Conservation (phyloP, 306 rosid genomes). For the Quercus bicolor region DNA sequence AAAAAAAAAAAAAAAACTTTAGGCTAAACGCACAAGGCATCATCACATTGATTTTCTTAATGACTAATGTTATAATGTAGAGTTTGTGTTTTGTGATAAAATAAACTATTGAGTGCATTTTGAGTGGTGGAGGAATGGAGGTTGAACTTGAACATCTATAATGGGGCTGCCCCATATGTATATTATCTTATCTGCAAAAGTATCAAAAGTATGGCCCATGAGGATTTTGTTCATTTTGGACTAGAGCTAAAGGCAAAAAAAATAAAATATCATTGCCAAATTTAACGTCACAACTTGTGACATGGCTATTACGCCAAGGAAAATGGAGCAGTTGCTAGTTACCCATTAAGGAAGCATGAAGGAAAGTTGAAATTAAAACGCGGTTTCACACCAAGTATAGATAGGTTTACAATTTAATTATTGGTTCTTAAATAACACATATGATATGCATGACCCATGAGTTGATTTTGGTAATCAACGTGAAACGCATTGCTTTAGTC, state of each 20-base stretch:
- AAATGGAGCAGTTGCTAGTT: neutral
- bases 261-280: neutral
- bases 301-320: too few species aligned
- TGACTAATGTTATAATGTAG: too few species aligned
- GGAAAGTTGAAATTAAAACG: neutral
- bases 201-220: constrained; percentile 22
- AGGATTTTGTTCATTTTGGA: neutral
- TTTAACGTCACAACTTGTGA: neutral
- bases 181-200: neutral
- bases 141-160: neutral
- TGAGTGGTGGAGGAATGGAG: neutral
- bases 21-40: too few species aligned
- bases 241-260: constrained; percentile 18
- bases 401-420: too few species aligned
- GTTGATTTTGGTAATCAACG: neutral
- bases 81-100: neutral
- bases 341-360: neutral
- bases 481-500: neutral
- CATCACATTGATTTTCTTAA: too few species aligned
- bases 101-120: neutral
- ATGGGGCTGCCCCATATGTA: constrained; percentile 5
- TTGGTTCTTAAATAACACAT: neutral
- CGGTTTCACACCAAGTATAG: neutral
- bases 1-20: too few species aligned
- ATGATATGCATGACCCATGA: neutral